A percentile compares a stretch with the other conserved stretches of the same genome.
phyloP scores from a whole-genome alignment of 1,284 basidiomycete genomes.

The Psilocybe mexicana region DNA sequence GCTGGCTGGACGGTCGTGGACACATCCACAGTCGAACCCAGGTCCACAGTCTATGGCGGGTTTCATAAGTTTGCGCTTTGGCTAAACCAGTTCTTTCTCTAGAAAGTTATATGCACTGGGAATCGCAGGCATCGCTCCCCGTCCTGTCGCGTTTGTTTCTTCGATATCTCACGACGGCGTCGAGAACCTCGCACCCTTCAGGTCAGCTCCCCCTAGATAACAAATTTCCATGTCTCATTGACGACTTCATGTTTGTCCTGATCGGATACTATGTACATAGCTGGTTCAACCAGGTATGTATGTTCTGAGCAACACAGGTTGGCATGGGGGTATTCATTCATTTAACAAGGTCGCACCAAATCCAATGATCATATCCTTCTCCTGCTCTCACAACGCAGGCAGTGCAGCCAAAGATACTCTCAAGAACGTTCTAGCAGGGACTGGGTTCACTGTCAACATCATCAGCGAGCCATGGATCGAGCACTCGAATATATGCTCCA shows the following conservation, averaged over 20 bases:
- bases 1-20: slow-evolving; percentile 60
- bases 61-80: not conserved
- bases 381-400: slow-evolving; percentile 35
- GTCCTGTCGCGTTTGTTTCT: slow-evolving; percentile 73
- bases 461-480: slow-evolving; percentile 72
- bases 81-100: not conserved
- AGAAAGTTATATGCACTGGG: slow-evolving; percentile 49
- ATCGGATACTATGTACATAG: slow-evolving; percentile 20
- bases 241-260: not conserved
- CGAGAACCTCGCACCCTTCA: slow-evolving; percentile 63
- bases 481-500: slow-evolving; percentile 60
- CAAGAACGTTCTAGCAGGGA: slow-evolving; percentile 57
- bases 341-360: slow-evolving; percentile 40
- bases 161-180: slow-evolving; percentile 51
- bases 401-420: slow-evolving; percentile 53
- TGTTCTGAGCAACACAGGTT: not conserved
- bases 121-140: slow-evolving; percentile 61
- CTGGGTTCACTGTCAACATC: slow-evolving; percentile 67
- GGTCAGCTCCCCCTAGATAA: slow-evolving; percentile 25
- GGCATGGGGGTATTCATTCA: not conserved
- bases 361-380: slow-evolving; percentile 62
- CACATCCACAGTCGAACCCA: slow-evolving; percentile 44
- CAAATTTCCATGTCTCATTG: too few species aligned
- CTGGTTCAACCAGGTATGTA: slow-evolving; percentile 44
- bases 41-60: slow-evolving; percentile 33